These are phyloP conservation scores for Lyophyllum atratum DNA, from an alignment of 768 basidiomycete genomes.

Conservation along the genomic window DNA sequence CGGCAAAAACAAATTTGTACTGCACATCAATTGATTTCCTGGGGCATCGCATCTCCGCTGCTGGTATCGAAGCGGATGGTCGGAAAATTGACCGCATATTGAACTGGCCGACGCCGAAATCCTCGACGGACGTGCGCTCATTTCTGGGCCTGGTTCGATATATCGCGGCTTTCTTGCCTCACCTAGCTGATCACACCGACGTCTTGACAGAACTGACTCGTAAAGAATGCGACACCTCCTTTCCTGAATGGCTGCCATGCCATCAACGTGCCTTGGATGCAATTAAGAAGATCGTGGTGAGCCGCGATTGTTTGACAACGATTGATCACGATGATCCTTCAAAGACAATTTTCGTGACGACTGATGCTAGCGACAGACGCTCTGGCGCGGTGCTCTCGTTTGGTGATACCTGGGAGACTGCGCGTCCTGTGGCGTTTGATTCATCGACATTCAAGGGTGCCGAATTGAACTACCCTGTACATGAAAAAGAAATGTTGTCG, in stretches of 20 bases:
- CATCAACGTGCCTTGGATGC: conserved; percentile 28
- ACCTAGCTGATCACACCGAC: conserved; percentile 14
- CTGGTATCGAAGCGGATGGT: conserved; percentile 24
- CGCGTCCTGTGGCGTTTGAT: background rate
- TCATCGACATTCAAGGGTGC: background rate
- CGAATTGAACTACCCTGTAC: background rate
- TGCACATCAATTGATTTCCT: conserved; percentile 4
- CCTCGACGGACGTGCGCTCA: conserved; percentile 15
- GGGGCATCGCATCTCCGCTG: conserved; percentile 27
- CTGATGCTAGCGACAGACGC: conserved; percentile 10
- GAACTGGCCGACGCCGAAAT: background rate
- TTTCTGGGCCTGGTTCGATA: conserved; percentile 27
- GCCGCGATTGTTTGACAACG: conserved; percentile 21
- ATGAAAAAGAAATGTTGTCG: background rate
- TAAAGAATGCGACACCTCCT: background rate
- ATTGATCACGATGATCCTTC: conserved; percentile 6
- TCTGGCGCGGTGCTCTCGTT: conserved; percentile 26
- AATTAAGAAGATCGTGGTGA: conserved; percentile 29
- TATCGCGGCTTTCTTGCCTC: conserved; percentile 22
- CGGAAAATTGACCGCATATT: conserved; percentile 23
- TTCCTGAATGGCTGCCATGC: conserved; percentile 17
- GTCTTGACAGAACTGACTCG: conserved; percentile 19
- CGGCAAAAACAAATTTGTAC: conserved; percentile 24
- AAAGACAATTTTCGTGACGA: conserved; percentile 31
- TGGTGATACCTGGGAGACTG: background rate